A percentile compares a stretch with the other conserved stretches of the same genome.
Evolutionary conservation across 345 rosid species (phyloP).

Genomic region (Moringa oleifera): DNA sequence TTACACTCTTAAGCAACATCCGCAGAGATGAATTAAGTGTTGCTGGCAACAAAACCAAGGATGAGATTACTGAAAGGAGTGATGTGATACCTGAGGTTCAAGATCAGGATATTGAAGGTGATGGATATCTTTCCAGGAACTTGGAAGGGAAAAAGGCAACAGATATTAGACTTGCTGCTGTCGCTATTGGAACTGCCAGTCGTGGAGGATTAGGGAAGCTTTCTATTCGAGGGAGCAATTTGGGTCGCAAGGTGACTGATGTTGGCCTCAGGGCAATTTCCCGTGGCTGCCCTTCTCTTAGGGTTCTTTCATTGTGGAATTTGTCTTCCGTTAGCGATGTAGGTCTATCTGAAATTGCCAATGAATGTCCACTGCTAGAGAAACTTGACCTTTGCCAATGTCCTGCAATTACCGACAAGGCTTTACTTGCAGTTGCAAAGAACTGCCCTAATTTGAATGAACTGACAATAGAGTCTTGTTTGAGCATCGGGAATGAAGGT

Average conservation of each 20-base stretch:
- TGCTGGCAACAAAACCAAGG: slow-evolving; percentile 8
- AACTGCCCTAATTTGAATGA: slow-evolving; percentile 70
- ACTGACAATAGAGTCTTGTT: slow-evolving; percentile 67
- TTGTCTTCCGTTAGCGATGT: slow-evolving; percentile 57
- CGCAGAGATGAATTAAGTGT: slow-evolving; percentile 47
- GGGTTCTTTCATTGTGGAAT: slow-evolving; percentile 69
- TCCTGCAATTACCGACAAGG: slow-evolving; percentile 53
- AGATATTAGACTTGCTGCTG: slow-evolving; percentile 77
- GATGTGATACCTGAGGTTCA: slow-evolving; percentile 13
- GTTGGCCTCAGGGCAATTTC: slow-evolving; percentile 70
- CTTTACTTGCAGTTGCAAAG: slow-evolving; percentile 59
- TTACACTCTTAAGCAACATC: slow-evolving; percentile 63
- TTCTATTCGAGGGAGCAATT: slow-evolving; percentile 45
- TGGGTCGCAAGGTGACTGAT: slow-evolving; percentile 49
- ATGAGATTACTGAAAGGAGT: slow-evolving; percentile 8
- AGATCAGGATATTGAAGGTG: slow-evolving; percentile 36
- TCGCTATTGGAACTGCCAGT: slow-evolving; percentile 78
- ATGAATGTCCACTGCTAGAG: slow-evolving; percentile 64
- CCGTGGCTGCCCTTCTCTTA: slow-evolving; percentile 70
- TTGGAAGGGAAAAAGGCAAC: slow-evolving; percentile 92
- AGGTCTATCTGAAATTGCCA: slow-evolving; percentile 69
- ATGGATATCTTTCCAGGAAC: slow-evolving; percentile 69
- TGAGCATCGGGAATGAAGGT: slow-evolving; percentile 71
- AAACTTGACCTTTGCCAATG: slow-evolving; percentile 78
- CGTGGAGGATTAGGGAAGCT: slow-evolving; percentile 89